Conservation (phyloP, 2,329 filamentous ascomycete species). For the Colletotrichum sidae region DNA sequence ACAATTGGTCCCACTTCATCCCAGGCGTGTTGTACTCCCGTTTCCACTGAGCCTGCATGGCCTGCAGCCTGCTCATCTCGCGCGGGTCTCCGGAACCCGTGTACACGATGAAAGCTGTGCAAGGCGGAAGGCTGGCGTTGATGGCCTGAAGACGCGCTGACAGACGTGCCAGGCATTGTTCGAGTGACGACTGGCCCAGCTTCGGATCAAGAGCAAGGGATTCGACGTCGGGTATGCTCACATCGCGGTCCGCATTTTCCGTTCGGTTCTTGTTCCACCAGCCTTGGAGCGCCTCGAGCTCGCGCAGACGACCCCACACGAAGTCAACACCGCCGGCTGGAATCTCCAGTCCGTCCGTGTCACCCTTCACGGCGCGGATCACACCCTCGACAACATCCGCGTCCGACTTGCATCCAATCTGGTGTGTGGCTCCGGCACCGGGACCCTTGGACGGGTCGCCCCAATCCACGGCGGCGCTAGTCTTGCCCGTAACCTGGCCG, state of each 20-base stretch:
- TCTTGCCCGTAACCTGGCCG: conserved; percentile 67
- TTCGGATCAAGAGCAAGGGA: conserved; percentile 44
- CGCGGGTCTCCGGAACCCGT: conserved; percentile 76
- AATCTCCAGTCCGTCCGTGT: conserved; percentile 67
- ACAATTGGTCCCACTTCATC: conserved; percentile 74
- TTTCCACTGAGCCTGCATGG: conserved; percentile 69
- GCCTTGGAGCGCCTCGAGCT: conserved; percentile 73
- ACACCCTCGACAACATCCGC: conserved; percentile 67
- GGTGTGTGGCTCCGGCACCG: conserved; percentile 66
- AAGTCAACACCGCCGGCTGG: conserved; percentile 73
- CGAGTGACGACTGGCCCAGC: conserved; percentile 50
- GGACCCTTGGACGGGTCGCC: conserved; percentile 76
- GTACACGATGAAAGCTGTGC: conserved; percentile 73
- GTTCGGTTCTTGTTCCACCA: conserved; percentile 74
- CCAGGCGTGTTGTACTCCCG: conserved; percentile 73
- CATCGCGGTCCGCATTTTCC: conserved; percentile 47
- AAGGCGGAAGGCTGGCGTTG: conserved; percentile 69
- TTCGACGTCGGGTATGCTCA: conserved; percentile 47
- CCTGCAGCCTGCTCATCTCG: conserved; percentile 72
- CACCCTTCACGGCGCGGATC: conserved; percentile 69
- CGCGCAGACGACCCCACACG: conserved; percentile 73
- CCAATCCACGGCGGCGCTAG: conserved; percentile 87
- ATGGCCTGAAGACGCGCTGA: conserved; percentile 65
- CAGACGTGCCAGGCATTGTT: conserved; percentile 59
- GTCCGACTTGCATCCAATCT: conserved; percentile 69